Conservation (phyloP, 139 green algal species). For the Chlamydomonas sp. region DNA sequence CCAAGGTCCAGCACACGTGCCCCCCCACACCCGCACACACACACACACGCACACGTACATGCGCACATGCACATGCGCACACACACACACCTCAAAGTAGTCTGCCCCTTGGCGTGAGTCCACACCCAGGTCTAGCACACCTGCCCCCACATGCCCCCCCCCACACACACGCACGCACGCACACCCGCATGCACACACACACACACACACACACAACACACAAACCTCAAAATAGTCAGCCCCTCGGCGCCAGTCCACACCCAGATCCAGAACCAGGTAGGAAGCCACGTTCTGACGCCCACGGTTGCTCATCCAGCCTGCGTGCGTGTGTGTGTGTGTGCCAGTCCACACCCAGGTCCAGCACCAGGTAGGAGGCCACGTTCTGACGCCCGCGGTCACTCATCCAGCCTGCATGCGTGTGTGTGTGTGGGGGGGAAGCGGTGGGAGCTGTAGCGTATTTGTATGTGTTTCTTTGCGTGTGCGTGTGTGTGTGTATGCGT, state of each 20-base stretch:
- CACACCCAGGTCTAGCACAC: conserved; percentile 70
- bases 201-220: conserved; percentile 7
- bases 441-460: too few species aligned
- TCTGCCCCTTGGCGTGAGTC: conserved; percentile 43
- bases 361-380: conserved; percentile 74
- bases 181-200: neutral
- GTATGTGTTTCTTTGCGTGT: too few species aligned
- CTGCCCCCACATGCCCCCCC: neutral
- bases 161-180: neutral
- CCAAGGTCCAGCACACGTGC: conserved; percentile 85
- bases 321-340: too few species aligned
- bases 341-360: conserved; percentile 93
- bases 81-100: conserved; percentile 86
- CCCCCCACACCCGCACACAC: neutral
- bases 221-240: conserved; percentile 60
- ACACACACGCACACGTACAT: neutral
- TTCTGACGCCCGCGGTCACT: conserved; percentile 92
- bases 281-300: conserved; percentile 90
- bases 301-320: conserved; percentile 94
- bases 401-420: conserved; percentile 87
- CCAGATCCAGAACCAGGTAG: conserved; percentile 80
- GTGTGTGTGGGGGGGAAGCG: too few species aligned
- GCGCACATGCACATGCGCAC: neutral
- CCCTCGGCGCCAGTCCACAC: conserved; percentile 83
- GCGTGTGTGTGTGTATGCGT: too few species aligned